These are phyloP conservation scores for Solanum medicagineum DNA, from an alignment of 257 asterid genomes.

Conservation along the genomic window DNA sequence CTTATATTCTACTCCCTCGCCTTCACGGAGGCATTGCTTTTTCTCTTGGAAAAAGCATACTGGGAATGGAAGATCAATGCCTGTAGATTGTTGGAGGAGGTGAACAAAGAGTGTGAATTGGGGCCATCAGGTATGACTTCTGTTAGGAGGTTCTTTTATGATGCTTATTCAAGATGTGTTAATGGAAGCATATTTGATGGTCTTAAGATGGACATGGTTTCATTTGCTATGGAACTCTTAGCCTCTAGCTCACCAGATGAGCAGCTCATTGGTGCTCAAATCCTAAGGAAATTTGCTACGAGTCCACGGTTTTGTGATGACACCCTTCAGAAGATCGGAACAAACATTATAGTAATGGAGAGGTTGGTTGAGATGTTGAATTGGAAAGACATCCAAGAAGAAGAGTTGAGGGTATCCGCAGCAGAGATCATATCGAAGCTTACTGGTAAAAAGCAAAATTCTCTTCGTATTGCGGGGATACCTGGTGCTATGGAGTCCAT, in stretches of 20 bases:
- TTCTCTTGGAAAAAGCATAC: constrained; percentile 80
- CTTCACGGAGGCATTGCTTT: constrained; percentile 70
- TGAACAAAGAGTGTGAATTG: constrained; percentile 56
- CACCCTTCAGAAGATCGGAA: constrained; percentile 85
- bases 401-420: constrained; percentile 66
- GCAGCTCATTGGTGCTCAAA: constrained; percentile 72
- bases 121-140: constrained; percentile 63
- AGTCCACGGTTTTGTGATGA: constrained; percentile 41
- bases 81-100: constrained; percentile 36
- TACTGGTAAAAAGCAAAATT: constrained; percentile 57
- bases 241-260: constrained; percentile 71
- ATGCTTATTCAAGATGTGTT: constrained; percentile 67
- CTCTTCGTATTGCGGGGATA: constrained; percentile 63
- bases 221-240: constrained; percentile 73
- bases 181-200: constrained; percentile 92
- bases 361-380: constrained; percentile 82
- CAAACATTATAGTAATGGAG: constrained; percentile 51
- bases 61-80: constrained; percentile 84
- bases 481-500: constrained; percentile 82
- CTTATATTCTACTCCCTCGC: constrained; percentile 77
- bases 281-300: constrained; percentile 41
- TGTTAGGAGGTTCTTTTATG: constrained; percentile 69
- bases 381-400: constrained; percentile 80
- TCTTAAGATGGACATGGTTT: constrained; percentile 82
- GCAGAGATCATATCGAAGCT: constrained; percentile 59